Evolutionary conservation across 2,329 filamentous ascomycete genomes (phyloP).

Genomic region (Aspergillus unguis): DNA sequence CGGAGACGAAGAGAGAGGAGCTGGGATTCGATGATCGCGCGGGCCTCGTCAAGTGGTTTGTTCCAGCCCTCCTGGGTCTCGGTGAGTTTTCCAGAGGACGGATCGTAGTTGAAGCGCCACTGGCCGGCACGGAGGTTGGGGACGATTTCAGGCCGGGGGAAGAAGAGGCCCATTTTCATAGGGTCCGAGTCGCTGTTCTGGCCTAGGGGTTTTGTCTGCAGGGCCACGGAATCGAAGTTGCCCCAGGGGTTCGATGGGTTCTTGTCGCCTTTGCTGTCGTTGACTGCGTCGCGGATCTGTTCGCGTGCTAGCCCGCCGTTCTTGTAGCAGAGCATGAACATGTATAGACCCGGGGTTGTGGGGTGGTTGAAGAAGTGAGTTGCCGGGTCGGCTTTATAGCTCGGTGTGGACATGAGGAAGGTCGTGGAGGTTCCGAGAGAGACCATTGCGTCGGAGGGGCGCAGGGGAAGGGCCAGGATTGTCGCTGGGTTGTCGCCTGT

Average conservation of each 20-base stretch:
- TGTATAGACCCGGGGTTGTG: slow-evolving; percentile 83
- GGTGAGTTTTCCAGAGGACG: slow-evolving; percentile 49
- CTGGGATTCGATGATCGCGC: slow-evolving; percentile 91
- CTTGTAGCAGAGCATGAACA: slow-evolving; percentile 99
- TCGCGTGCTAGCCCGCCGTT: slow-evolving; percentile 94
- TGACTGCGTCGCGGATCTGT: slow-evolving; percentile 77
- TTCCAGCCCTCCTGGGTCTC: slow-evolving; percentile 55
- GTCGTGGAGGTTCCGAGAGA: slow-evolving; percentile 93
- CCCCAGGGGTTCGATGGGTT: slow-evolving; percentile 63
- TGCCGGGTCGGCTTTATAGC: slow-evolving; percentile 81
- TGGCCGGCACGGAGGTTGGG: slow-evolving; percentile 83
- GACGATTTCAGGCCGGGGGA: slow-evolving; percentile 91
- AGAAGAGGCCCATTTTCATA: slow-evolving; percentile 91
- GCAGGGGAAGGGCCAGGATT: slow-evolving; percentile 83
- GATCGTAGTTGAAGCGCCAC: slow-evolving; percentile 71
- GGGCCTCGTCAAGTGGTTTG: slow-evolving; percentile 67
- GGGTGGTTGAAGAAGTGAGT: slow-evolving; percentile 99
- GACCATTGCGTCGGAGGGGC: slow-evolving; percentile 87
- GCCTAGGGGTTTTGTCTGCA: slow-evolving; percentile 67
- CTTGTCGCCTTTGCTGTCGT: slow-evolving; percentile 47
- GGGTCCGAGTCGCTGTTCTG: slow-evolving; percentile 52
- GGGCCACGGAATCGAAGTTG: slow-evolving; percentile 71
- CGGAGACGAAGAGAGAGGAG: slow-evolving; percentile 86
- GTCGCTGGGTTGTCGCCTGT: slow-evolving; percentile 96
- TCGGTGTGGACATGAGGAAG: slow-evolving; percentile 94